These are phyloP conservation scores for Penicillium verrucosum DNA, from an alignment of 2,329 filamentous ascomycete species.

Conservation along the genomic window DNA sequence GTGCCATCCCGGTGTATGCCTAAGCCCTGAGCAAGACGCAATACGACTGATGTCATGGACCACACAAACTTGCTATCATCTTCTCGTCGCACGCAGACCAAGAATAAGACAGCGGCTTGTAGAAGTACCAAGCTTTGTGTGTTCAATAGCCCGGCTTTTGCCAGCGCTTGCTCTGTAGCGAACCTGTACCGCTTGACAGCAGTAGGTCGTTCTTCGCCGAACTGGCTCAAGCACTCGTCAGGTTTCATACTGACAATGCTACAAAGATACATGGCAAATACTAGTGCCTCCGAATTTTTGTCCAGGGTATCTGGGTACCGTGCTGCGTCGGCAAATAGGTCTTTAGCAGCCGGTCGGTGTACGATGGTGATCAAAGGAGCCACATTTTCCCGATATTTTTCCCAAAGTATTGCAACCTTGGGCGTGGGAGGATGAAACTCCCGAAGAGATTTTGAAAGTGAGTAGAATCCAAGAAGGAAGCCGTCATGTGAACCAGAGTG, in stretches of 20 bases:
- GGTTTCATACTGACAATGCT: constrained; percentile 46
- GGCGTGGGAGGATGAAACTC: constrained; percentile 54
- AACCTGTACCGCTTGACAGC: constrained; percentile 58
- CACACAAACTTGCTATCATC: constrained; percentile 44
- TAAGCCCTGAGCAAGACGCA: constrained; percentile 45
- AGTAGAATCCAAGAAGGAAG: constrained; percentile 61
- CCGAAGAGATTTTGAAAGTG: constrained; percentile 54
- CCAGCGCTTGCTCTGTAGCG: constrained; percentile 61
- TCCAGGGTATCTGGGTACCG: constrained; percentile 50
- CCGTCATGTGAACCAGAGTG: constrained; percentile 51
- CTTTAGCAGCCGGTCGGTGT: constrained; percentile 54
- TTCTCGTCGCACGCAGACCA: constrained; percentile 49
- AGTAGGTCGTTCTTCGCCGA: constrained; percentile 52
- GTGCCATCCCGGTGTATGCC: constrained; percentile 53
- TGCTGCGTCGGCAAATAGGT: constrained; percentile 50
- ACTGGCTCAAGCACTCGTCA: constrained; percentile 42
- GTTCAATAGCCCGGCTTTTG: constrained; percentile 60
- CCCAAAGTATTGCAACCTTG: constrained; percentile 54
- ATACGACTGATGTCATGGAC: constrained; percentile 42
- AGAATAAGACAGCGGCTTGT: constrained; percentile 61
- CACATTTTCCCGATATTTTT: constrained; percentile 59
- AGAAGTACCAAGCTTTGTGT: constrained; percentile 61
- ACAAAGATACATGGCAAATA: constrained; percentile 62
- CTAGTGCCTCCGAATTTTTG: constrained; percentile 54
- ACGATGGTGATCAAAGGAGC: constrained; percentile 61